A percentile compares a stretch with the other conserved stretches of the same genome.
Evolutionary conservation across 140 eudicot genomes (phyloP).

Genomic region (Erigeron philadelphicus): DNA sequence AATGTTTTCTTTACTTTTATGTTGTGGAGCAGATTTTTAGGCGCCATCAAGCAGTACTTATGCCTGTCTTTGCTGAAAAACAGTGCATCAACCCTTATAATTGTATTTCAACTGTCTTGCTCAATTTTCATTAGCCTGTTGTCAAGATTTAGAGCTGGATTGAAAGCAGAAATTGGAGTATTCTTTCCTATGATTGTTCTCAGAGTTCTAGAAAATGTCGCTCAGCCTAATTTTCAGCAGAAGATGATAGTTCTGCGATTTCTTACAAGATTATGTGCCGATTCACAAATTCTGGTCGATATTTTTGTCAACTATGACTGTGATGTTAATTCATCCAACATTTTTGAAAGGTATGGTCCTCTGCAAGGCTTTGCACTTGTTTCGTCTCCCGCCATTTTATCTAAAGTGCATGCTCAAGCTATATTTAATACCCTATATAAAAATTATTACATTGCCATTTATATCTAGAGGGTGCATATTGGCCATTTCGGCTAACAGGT

Average conservation of each 20-base stretch:
- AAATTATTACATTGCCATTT: conserved; percentile 2
- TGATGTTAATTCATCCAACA: conserved; percentile 95
- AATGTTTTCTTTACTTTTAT: conserved; percentile 9
- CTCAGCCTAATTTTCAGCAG: conserved; percentile 93
- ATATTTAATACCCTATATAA: neutral
- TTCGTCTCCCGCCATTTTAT: neutral
- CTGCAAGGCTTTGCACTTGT: neutral
- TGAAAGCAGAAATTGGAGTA: conserved; percentile 98
- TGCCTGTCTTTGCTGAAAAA: conserved; percentile 92
- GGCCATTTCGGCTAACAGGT: neutral
- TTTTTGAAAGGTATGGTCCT: conserved; percentile 83
- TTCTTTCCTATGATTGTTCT: conserved; percentile 98
- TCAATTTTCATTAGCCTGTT: conserved; percentile 94
- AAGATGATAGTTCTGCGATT: conserved; percentile 84
- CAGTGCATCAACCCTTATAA: conserved; percentile 87
- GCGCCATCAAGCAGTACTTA: conserved; percentile 97
- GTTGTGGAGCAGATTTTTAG: conserved; percentile 68
- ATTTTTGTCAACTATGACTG: conserved; percentile 92
- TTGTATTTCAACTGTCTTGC: conserved; percentile 98
- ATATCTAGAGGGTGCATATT: neutral
- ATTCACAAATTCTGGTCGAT: conserved; percentile 96
- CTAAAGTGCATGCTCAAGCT: neutral
- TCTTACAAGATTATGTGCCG: conserved; percentile 71
- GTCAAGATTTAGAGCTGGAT: conserved; percentile 94
- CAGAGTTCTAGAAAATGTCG: conserved; percentile 86